A percentile compares a stretch with the other conserved stretches of the same genome.
Evolutionary conservation across 2,329 filamentous ascomycete genomes (phyloP).

Genomic region (Paracamarosporium sp.): DNA sequence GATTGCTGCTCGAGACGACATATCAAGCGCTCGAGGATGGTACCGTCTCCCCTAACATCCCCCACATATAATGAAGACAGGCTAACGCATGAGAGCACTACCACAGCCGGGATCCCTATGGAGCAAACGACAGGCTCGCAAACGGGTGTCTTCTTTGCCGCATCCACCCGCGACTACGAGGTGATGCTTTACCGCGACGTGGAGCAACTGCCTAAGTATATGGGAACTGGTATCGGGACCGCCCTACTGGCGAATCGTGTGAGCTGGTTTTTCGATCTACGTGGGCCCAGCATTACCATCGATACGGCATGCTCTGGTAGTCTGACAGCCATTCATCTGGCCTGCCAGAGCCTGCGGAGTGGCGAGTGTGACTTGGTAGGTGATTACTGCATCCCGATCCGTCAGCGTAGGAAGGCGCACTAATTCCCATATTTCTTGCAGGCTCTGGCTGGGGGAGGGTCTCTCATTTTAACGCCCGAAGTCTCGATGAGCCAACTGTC

Average conservation of each 20-base stretch:
- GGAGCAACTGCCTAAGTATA: not conserved
- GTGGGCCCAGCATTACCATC: constrained; percentile 24
- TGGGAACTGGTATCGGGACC: constrained; percentile 31
- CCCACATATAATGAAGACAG: too few relatives aligned
- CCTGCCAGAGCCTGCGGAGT: constrained; percentile 13
- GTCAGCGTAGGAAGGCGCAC: constrained; percentile 5
- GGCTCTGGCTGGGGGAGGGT: too few relatives aligned
- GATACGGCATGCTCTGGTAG: constrained; percentile 32
- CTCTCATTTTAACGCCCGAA: constrained; percentile 8
- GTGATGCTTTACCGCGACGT: not conserved
- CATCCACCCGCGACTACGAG: not conserved
- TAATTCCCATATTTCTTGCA: too few relatives aligned
- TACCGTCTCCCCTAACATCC: not conserved
- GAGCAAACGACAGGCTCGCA: not conserved
- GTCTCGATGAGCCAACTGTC: too few relatives aligned
- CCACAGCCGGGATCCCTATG: constrained; percentile 25
- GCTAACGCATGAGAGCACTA: too few relatives aligned
- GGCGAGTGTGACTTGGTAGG: too few relatives aligned
- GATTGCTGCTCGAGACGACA: constrained; percentile 23
- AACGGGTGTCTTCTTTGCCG: not conserved
- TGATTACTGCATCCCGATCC: too few relatives aligned
- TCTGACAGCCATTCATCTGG: constrained; percentile 21
- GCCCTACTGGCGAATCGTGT: constrained; percentile 16
- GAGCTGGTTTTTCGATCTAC: constrained; percentile 28
- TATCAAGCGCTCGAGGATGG: constrained; percentile 31